Conservation (phyloP, 345 rosid species). For the Lepidium didymum region DNA sequence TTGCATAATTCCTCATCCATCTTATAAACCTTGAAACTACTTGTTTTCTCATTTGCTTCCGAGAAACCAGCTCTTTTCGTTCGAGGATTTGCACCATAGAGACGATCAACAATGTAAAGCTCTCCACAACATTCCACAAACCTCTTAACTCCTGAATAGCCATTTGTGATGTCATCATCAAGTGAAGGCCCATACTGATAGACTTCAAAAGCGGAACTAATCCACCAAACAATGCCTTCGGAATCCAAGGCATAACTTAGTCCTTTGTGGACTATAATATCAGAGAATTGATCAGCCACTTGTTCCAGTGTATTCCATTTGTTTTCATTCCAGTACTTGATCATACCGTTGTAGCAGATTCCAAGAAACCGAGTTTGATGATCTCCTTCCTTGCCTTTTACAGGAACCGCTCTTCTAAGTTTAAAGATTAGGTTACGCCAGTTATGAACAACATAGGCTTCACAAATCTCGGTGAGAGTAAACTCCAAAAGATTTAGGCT, state of each 20-base stretch:
- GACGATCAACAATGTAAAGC: neutral
- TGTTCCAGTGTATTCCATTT: neutral
- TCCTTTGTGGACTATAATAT: neutral
- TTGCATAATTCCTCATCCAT: slow-evolving; percentile 20
- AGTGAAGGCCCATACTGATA: neutral
- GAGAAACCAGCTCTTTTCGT: neutral
- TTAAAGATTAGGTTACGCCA: too few species aligned
- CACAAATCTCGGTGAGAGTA: neutral
- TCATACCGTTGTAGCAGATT: neutral
- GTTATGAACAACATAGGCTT: neutral
- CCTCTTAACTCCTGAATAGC: neutral
- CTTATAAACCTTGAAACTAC: slow-evolving; percentile 28
- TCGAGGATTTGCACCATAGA: neutral
- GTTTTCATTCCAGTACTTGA: neutral
- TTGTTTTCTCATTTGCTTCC: too few species aligned
- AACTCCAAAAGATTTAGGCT: too few species aligned
- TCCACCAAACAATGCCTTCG: neutral
- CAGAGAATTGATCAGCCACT: neutral
- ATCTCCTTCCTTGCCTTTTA: neutral
- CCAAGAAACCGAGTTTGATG: neutral
- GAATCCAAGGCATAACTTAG: neutral
- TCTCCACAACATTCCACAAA: neutral
- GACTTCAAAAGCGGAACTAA: neutral
- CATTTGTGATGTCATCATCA: neutral
- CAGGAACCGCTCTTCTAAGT: neutral